Percentiles rank a stretch among this genome's conserved stretches.
These are phyloP conservation scores for Pseudohyphozyma bogoriensis DNA, from an alignment of 768 basidiomycete genomes.

Conservation along the genomic window DNA sequence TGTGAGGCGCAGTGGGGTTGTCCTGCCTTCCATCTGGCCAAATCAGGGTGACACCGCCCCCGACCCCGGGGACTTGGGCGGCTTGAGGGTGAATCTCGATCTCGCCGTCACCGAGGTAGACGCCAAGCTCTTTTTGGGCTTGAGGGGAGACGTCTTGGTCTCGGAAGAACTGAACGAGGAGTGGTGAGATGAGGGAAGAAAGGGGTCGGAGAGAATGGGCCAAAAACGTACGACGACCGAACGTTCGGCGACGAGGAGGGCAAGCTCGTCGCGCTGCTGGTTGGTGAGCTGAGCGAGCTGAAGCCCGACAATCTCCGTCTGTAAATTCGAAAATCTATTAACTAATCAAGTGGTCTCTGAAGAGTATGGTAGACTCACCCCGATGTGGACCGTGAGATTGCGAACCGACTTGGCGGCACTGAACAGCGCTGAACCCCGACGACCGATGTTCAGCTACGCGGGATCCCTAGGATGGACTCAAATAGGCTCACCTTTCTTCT, in stretches of 20 bases:
- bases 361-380: constrained; percentile 31
- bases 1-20: background rate
- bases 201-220: background rate
- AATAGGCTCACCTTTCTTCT: no score
- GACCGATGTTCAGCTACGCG: no score
- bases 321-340: background rate
- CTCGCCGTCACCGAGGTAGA: constrained; percentile 49
- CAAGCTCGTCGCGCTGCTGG: constrained; percentile 66
- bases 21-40: constrained; percentile 24
- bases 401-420: constrained; percentile 56
- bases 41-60: constrained; percentile 35
- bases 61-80: constrained; percentile 36
- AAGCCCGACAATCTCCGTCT: constrained; percentile 59
- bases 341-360: no score
- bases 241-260: constrained; percentile 62
- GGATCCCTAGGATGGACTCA: no score
- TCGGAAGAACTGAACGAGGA: constrained; percentile 28
- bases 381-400: constrained; percentile 60
- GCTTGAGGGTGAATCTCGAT: constrained; percentile 38
- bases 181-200: no score
- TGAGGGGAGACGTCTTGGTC: constrained; percentile 61
- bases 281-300: constrained; percentile 60
- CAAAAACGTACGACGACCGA: constrained; percentile 48
- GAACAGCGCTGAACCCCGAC: no score
- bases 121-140: constrained; percentile 60